Evolutionary conservation across 192 early-diverging fungal genomes (phyloP).

Genomic region (Coemansia sp.): DNA sequence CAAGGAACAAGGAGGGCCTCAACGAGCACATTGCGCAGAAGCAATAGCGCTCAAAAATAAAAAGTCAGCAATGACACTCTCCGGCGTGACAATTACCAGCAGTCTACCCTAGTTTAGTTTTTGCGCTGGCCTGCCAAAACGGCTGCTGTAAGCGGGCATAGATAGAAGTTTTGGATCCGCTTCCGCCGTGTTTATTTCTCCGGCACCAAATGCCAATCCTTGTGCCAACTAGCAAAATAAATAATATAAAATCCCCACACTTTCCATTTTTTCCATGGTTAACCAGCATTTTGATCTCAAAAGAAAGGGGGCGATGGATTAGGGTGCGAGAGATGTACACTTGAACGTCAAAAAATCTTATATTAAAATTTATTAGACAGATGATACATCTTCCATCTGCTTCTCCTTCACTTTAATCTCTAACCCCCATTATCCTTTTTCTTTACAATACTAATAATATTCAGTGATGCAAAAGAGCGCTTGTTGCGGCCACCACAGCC

Average conservation of each 20-base stretch:
- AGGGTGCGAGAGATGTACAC: too few relatives aligned
- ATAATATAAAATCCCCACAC: neutral
- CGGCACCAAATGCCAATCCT: neutral
- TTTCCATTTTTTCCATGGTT: too few relatives aligned
- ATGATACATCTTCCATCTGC: too few relatives aligned
- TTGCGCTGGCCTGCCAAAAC: too few relatives aligned
- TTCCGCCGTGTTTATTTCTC: neutral
- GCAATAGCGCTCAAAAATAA: neutral
- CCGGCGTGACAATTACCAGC: neutral
- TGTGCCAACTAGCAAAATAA: neutral
- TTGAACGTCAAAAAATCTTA: too few relatives aligned
- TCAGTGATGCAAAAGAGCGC: conserved; percentile 13
- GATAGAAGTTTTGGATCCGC: too few relatives aligned
- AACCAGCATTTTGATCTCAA: too few relatives aligned
- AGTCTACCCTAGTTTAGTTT: neutral
- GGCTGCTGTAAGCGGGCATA: too few relatives aligned
- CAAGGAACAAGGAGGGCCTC: conserved; percentile 82
- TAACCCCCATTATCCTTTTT: neutral
- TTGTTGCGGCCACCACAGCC: conserved; percentile 39
- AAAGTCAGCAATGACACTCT: neutral
- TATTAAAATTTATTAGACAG: too few relatives aligned
- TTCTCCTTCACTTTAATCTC: neutral
- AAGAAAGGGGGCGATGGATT: too few relatives aligned
- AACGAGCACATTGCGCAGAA: conserved; percentile 55
- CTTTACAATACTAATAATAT: neutral